Conservation (phyloP, 2,329 filamentous ascomycete genomes). For the Xylaria polymorpha region DNA sequence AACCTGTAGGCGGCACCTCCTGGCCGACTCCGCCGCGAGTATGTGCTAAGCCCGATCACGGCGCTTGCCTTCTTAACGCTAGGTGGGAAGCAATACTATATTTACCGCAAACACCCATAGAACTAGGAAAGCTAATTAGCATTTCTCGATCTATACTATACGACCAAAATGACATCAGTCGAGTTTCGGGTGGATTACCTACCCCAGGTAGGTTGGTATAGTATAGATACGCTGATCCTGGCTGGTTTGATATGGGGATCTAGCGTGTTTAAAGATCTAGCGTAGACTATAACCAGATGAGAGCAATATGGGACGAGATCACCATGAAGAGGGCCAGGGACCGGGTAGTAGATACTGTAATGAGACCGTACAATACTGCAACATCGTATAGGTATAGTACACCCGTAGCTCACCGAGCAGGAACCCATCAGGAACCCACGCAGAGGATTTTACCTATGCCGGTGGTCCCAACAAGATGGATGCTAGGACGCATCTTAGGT, state of each 20-base stretch:
- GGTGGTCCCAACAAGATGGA: slow-evolving; percentile 12
- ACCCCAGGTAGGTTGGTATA: neutral
- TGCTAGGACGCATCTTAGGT: slow-evolving; percentile 21
- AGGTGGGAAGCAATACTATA: slow-evolving; percentile 43
- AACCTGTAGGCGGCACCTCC: slow-evolving; percentile 34
- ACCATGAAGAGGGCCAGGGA: neutral
- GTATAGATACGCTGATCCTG: neutral
- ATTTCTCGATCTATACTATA: neutral
- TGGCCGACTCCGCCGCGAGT: slow-evolving; percentile 48
- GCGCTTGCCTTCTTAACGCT: slow-evolving; percentile 65
- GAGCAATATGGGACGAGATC: slow-evolving; percentile 12
- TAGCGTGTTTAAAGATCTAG: neutral
- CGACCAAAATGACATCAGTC: neutral
- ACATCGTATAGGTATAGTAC: neutral
- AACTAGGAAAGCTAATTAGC: slow-evolving; percentile 1
- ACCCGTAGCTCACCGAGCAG: neutral
- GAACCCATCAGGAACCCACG: slow-evolving; percentile 1
- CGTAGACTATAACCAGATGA: slow-evolving; percentile 7
- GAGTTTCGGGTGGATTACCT: slow-evolving; percentile 8
- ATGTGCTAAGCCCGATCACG: slow-evolving; percentile 67
- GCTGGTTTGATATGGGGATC: slow-evolving; percentile 1
- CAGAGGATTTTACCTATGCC: neutral
- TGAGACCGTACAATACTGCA: neutral
- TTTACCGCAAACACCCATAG: neutral
- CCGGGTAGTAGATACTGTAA: neutral